Conservation (phyloP, 768 basidiomycete species). For the Termitomyces sp. region DNA sequence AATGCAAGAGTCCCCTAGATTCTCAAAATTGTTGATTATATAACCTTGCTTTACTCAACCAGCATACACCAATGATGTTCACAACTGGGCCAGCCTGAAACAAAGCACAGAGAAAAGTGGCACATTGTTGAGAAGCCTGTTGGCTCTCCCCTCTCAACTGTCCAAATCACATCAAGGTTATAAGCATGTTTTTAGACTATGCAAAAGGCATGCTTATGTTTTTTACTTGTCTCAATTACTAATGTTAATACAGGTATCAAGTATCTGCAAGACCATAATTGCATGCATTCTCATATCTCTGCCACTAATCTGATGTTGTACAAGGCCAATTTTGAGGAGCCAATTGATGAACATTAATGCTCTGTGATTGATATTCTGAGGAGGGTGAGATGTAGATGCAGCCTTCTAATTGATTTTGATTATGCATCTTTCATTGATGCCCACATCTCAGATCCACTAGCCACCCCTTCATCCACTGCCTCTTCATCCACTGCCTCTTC, state of each 20-base stretch:
- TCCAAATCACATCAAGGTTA: neutral
- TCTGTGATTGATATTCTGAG: neutral
- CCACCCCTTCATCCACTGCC: neutral
- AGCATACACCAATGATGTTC: neutral
- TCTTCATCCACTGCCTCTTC: no score
- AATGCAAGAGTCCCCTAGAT: neutral
- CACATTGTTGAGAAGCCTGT: neutral
- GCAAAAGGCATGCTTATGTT: neutral
- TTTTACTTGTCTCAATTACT: neutral
- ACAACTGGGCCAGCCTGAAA: no score
- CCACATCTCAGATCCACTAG: neutral
- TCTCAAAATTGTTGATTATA: neutral
- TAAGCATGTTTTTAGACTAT: neutral
- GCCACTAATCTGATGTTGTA: neutral
- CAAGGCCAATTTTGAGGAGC: neutral
- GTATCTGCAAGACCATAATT: neutral
- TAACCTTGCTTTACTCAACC: neutral
- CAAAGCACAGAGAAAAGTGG: conserved; percentile 3
- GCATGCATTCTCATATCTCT: conserved; percentile 1
- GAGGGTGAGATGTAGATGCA: neutral
- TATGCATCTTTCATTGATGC: neutral
- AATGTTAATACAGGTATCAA: neutral
- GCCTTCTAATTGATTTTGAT: conserved; percentile 3
- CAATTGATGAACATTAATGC: neutral
- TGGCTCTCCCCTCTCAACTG: neutral